These are phyloP conservation scores for Lasiosphaeria ovina DNA, from an alignment of 495 filamentous ascomycete genomes.

Conservation along the genomic window DNA sequence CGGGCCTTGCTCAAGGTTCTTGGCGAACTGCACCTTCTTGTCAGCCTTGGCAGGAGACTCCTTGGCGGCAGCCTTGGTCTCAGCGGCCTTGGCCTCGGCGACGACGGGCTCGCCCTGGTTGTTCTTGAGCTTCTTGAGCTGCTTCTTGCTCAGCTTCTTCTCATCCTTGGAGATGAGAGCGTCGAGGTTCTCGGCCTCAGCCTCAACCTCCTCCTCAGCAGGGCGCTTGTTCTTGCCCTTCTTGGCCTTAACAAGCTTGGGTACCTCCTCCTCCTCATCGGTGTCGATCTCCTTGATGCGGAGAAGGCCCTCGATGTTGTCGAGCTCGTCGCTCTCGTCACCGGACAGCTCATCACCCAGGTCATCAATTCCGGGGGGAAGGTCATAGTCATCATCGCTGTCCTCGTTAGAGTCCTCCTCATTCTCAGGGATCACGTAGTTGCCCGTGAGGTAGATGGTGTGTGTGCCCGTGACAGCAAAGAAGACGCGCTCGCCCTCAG, in stretches of 20 bases:
- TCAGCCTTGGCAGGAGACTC: constrained; percentile 56
- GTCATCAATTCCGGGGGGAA: constrained; percentile 62
- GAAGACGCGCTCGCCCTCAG: constrained; percentile 80
- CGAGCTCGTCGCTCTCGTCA: constrained; percentile 79
- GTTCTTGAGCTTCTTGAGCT: constrained; percentile 98
- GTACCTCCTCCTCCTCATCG: constrained; percentile 76
- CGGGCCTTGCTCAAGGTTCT: constrained; percentile 95
- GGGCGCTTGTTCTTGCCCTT: constrained; percentile 79
- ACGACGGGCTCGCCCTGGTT: constrained; percentile 82
- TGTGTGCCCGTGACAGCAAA: constrained; percentile 91
- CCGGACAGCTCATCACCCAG: constrained; percentile 58
- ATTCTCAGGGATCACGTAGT: constrained; percentile 69
- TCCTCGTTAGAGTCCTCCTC: constrained; percentile 57
- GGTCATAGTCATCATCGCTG: constrained; percentile 73
- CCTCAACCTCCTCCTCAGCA: constrained; percentile 65
- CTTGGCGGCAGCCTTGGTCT: constrained; percentile 34
- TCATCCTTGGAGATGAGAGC: constrained; percentile 68
- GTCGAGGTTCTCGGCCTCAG: constrained; percentile 66
- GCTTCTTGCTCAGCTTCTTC: constrained; percentile 86
- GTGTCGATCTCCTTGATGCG: constrained; percentile 82
- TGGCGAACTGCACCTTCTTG: constrained; percentile 99
- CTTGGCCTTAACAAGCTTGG: constrained; percentile 67
- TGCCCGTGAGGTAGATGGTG: constrained; percentile 87
- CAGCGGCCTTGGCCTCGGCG: constrained; percentile 49
- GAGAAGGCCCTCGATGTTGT: constrained; percentile 74